Conservation (phyloP, 441 rosid species). For the Jatropha multifida region DNA sequence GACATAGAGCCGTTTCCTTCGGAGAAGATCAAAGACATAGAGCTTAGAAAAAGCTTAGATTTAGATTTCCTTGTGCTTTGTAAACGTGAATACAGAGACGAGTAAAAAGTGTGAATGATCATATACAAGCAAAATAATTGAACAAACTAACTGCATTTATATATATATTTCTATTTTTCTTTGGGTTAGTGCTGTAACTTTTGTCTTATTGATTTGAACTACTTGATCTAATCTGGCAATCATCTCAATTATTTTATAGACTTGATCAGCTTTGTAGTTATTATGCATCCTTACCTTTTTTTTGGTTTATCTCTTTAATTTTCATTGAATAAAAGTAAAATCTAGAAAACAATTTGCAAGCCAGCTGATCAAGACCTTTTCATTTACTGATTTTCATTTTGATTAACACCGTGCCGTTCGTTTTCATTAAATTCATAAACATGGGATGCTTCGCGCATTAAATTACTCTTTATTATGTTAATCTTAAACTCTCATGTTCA, state of each 20-base stretch:
- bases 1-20: too few relatives aligned
- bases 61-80: slow-evolving; percentile 47
- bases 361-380: background rate
- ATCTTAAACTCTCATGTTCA: background rate
- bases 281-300: too few relatives aligned
- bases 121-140: background rate
- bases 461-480: background rate
- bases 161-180: background rate
- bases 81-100: slow-evolving; percentile 26
- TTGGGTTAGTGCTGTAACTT: slow-evolving; percentile 23
- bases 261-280: background rate
- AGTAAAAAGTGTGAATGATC: slow-evolving; percentile 6
- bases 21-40: background rate
- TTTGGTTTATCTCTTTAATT: slow-evolving; percentile 3
- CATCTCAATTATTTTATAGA: background rate
- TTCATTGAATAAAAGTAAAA: background rate
- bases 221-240: slow-evolving; percentile 20
- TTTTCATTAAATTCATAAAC: too few relatives aligned
- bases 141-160: background rate
- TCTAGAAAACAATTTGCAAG: background rate
- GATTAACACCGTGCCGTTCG: too few relatives aligned
- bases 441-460: too few relatives aligned
- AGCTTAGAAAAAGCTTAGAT: slow-evolving; percentile 31
- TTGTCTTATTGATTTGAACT: slow-evolving; percentile 30
- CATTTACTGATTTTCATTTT: background rate